Percentiles rank a stretch among this genome's conserved stretches.
Evolutionary conservation across 768 basidiomycete species (phyloP).

Genomic region (Suillus bovinus): DNA sequence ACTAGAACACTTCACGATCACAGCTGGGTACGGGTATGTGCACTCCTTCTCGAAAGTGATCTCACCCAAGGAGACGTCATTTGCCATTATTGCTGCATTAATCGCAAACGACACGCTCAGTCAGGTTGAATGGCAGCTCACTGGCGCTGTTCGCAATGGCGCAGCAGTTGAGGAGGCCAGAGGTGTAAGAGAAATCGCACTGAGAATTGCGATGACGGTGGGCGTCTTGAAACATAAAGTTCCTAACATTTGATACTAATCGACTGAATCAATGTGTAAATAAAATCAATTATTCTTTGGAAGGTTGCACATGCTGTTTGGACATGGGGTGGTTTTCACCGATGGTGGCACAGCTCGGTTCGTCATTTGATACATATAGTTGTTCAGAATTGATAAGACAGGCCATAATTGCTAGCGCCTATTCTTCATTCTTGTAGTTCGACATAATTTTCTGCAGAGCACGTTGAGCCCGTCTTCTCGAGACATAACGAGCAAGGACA

Average conservation of each 20-base stretch:
- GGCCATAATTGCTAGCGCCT: neutral
- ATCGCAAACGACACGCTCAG: conserved; percentile 61
- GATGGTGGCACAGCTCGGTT: neutral
- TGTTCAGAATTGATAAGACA: neutral
- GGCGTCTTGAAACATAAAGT: conserved; percentile 58
- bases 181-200: conserved; percentile 56
- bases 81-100: conserved; percentile 56
- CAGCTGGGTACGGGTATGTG: conserved; percentile 55
- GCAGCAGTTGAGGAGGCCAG: conserved; percentile 51
- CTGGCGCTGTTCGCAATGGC: conserved; percentile 53
- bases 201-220: conserved; percentile 46
- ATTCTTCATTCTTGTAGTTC: conserved; percentile 1
- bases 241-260: conserved; percentile 40
- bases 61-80: conserved; percentile 56
- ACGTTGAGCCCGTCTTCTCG: neutral
- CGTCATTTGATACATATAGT: neutral
- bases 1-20: conserved; percentile 56
- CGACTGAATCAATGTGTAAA: neutral
- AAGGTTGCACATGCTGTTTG: neutral
- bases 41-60: conserved; percentile 52
- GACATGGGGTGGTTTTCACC: neutral
- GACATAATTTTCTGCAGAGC: conserved; percentile 10
- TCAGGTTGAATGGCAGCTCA: conserved; percentile 65
- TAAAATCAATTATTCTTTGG: neutral
- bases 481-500: conserved; percentile 20